phyloP scores from a whole-genome alignment of 2,329 filamentous ascomycete genomes.

The Arthrobotrys sinensis region DNA sequence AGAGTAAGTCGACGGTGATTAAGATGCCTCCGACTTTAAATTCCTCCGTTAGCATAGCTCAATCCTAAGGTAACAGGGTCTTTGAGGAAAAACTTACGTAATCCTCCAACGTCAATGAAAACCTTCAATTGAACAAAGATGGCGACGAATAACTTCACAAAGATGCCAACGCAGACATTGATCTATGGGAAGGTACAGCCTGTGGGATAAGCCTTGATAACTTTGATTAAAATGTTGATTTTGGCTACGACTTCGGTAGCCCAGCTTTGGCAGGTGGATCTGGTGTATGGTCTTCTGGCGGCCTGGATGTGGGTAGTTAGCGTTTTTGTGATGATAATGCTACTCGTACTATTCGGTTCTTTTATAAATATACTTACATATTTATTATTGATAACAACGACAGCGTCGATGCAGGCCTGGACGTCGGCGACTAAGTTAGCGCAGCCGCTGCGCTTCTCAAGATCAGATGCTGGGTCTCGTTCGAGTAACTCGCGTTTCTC shows the following conservation, averaged over 20 bases:
- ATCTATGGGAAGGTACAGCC: constrained; percentile 20
- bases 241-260: constrained; percentile 15
- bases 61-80: background rate
- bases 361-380: constrained; percentile 35
- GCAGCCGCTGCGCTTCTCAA: background rate
- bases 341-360: background rate
- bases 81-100: constrained; percentile 19
- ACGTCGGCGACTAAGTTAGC: constrained; percentile 24
- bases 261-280: background rate
- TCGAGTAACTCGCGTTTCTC: constrained; percentile 22
- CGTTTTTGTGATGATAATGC: background rate
- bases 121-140: constrained; percentile 29
- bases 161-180: constrained; percentile 18
- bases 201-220: constrained; percentile 8
- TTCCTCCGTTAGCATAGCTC: background rate
- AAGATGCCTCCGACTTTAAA: constrained; percentile 10
- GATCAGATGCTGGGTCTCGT: background rate
- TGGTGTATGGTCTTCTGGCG: constrained; percentile 1
- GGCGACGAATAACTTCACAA: constrained; percentile 22
- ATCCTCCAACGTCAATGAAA: constrained; percentile 23
- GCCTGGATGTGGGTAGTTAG: background rate
- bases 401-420: constrained; percentile 29
- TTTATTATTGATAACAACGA: constrained; percentile 19
- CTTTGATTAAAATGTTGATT: constrained; percentile 21
- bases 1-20: constrained; percentile 12